Evolutionary conservation across 768 basidiomycete genomes (phyloP).

Genomic region (Paxillus involutus): DNA sequence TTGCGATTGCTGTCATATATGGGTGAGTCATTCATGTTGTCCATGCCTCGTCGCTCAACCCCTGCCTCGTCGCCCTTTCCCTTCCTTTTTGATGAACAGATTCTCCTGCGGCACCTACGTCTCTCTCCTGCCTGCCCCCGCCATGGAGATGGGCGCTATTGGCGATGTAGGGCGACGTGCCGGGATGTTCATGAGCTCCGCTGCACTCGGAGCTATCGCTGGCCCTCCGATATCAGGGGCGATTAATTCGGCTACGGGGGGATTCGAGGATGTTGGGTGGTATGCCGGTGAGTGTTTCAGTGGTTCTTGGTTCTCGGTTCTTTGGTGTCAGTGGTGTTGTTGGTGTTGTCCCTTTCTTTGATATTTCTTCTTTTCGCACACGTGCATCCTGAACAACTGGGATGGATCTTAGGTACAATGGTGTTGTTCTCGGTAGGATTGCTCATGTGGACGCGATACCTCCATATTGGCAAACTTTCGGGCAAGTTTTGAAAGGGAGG

Average conservation of each 20-base stretch:
- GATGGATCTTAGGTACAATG: too few species aligned
- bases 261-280: slow-evolving; percentile 35
- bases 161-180: slow-evolving; percentile 63
- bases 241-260: slow-evolving; percentile 52
- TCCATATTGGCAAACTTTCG: too few species aligned
- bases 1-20: slow-evolving; percentile 59
- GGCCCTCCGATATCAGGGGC: slow-evolving; percentile 78
- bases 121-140: slow-evolving; percentile 54
- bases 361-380: too few species aligned
- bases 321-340: not conserved
- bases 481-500: too few species aligned
- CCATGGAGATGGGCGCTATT: slow-evolving; percentile 58
- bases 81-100: slow-evolving; percentile 27
- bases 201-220: slow-evolving; percentile 60
- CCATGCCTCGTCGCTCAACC: not conserved
- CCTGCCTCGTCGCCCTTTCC: not conserved
- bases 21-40: slow-evolving; percentile 43
- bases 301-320: not conserved
- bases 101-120: slow-evolving; percentile 64
- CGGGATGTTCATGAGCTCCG: slow-evolving; percentile 63
- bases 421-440: too few species aligned
- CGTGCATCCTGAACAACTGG: too few species aligned
- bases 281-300: slow-evolving; percentile 39
- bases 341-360: too few species aligned
- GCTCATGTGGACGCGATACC: too few species aligned